Base-by-base conservation (phyloP, 1,284 basidiomycete species). In the Trametes sp. region DNA sequence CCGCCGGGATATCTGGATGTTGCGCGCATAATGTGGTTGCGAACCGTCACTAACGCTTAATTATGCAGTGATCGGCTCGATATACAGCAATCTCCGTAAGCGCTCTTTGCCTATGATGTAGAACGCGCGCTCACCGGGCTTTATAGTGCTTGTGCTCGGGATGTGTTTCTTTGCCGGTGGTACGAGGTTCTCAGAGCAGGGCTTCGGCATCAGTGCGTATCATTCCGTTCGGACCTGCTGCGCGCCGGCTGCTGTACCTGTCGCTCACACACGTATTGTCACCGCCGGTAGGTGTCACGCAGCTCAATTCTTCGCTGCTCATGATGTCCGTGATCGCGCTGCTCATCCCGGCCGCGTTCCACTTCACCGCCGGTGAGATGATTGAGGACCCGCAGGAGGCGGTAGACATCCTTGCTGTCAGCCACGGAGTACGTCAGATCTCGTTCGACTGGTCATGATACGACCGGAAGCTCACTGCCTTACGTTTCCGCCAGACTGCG, bases 161-260 rank as follows among this genome's bases (percentile, higher is more conserved):
- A 89, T 93, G 91, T 91, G 87, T 74, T 86, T 91, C 80, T 88
- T 90, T 72, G 87, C 86, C 29, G 90, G 89, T 54, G 90, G 90
- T 26, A 75, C 85, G 38, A 82, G 82, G 62, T 92, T 84, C 70
- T 86, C 86, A 28, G 88, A 92, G 71, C 90, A 87, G 78, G 91
- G 88, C 0, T 94, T 94, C 66, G 88, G 87, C 46, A 73, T 80
- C 46, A 84, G 90, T 90, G 68, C 64, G 85, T 78, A 45, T 51
- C 33, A 26, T 42, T 42, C 36, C 42, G 16, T 10, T 26, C 10
- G 28, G 24, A 42, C 4, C n/a, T 24, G 26, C 41, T 60, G 54
- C 59, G 53, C 54, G 24, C 23, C 11, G 11, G 31, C 28, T 45
- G 61, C 58, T 46, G 31, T 60, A 36, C 23, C 9, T 28, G 41